Evolutionary conservation across 352 stramenopile genomes (phyloP).

Genomic region (Pythium inflatum): DNA sequence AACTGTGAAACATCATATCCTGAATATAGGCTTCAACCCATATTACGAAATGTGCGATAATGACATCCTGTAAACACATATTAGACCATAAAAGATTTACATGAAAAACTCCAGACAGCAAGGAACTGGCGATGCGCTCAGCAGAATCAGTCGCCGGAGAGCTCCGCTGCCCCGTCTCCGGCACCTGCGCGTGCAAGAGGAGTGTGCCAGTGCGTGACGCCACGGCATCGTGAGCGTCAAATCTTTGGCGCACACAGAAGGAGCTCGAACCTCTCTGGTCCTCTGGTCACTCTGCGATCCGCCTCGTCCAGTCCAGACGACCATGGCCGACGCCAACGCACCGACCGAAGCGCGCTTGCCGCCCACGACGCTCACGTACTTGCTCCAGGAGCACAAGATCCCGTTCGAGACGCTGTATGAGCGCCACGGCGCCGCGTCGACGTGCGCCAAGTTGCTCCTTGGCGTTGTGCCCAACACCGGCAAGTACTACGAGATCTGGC

Average conservation of each 20-base stretch:
- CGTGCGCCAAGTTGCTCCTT: conserved; percentile 27
- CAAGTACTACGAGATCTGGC: conserved; percentile 36
- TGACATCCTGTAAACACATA: no score
- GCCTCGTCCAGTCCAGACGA: not conserved
- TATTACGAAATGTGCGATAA: no score
- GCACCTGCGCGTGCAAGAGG: not conserved
- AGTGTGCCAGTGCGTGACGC: not conserved
- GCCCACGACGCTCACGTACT: conserved; percentile 22
- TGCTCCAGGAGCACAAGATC: conserved; percentile 27
- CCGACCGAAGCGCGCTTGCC: conserved; percentile 12
- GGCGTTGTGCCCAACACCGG: conserved; percentile 32
- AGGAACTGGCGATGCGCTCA: no score
- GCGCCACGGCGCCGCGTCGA: conserved; percentile 26
- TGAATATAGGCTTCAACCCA: no score
- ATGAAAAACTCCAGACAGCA: no score
- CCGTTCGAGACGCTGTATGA: conserved; percentile 25
- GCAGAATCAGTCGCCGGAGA: not conserved
- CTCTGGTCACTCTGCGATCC: not conserved
- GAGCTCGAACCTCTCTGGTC: not conserved
- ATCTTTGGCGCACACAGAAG: not conserved
- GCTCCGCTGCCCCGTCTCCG: not conserved
- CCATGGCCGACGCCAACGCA: not conserved
- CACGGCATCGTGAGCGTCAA: no score
- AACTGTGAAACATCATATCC: no score
- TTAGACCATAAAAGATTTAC: no score